Evolutionary conservation across 106 monocot species (phyloP).

Genomic region (Acorus calamus): DNA sequence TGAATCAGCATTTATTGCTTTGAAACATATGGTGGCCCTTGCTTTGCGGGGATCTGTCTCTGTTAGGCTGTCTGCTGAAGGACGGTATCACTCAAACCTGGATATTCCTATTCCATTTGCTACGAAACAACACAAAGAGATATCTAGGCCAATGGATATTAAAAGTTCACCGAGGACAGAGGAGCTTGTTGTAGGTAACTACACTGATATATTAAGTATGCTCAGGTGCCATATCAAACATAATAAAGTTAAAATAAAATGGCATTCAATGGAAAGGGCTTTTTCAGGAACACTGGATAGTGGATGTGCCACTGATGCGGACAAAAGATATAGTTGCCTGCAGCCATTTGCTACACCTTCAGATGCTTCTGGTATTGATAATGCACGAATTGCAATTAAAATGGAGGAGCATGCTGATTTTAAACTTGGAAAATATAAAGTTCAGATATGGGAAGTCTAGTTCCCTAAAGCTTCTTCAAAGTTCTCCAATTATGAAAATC

Average conservation of each 20-base stretch:
- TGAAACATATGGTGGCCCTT: constrained; percentile 44
- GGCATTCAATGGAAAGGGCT: not conserved
- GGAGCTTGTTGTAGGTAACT: not conserved
- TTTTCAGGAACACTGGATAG: not conserved
- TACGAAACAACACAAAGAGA: constrained; percentile 15
- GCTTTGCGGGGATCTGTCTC: constrained; percentile 11
- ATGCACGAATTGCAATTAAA: constrained; percentile 5
- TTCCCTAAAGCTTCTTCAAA: constrained; percentile 1
- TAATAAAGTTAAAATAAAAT: not conserved
- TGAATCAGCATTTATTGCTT: constrained; percentile 32
- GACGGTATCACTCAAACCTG: constrained; percentile 33
- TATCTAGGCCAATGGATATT: constrained; percentile 4
- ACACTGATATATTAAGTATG: not conserved
- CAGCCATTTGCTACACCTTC: not conserved
- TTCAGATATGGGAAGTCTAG: not conserved
- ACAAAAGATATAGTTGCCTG: constrained; percentile 1
- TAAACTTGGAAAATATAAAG: constrained; percentile 6
- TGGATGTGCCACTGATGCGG: not conserved
- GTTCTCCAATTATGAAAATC: constrained; percentile 15
- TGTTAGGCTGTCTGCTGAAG: constrained; percentile 26
- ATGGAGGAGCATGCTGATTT: constrained; percentile 4
- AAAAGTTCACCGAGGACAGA: not conserved
- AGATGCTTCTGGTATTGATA: constrained; percentile 3
- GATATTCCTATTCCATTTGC: constrained; percentile 61
- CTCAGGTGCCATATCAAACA: not conserved